phyloP scores from a whole-genome alignment of 805 yeast genomes.

The Zygotorulaspora danielsina region DNA sequence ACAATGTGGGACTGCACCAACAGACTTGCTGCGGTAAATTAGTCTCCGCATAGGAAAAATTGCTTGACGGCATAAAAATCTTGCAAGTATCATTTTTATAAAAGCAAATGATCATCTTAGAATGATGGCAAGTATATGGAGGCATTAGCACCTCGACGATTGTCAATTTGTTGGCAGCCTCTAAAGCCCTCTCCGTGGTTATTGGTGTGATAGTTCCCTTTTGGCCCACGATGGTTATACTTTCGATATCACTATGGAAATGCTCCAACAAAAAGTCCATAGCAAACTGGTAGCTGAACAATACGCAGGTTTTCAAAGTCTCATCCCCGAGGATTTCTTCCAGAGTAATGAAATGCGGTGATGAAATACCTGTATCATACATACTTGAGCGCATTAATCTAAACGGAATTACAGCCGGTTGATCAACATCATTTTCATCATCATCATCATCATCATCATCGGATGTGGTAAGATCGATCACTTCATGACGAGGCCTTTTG shows the following conservation, averaged over 20 bases:
- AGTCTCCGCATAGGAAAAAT: slow-evolving; percentile 52
- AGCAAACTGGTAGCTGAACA: slow-evolving; percentile 49
- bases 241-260: slow-evolving; percentile 20
- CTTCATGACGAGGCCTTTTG: slow-evolving; percentile 8
- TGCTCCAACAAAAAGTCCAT: slow-evolving; percentile 38
- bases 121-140: slow-evolving; percentile 53
- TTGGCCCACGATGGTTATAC: slow-evolving; percentile 33
- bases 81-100: slow-evolving; percentile 45
- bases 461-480: slow-evolving; percentile 16
- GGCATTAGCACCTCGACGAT: slow-evolving; percentile 36
- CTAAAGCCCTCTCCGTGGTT: slow-evolving; percentile 11
- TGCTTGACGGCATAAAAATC: slow-evolving; percentile 56
- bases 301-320: slow-evolving; percentile 38
- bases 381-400: slow-evolving; percentile 23
- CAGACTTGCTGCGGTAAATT: slow-evolving; percentile 58
- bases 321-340: slow-evolving; percentile 35
- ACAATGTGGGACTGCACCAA: slow-evolving; percentile 54
- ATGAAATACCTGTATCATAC: slow-evolving; percentile 17
- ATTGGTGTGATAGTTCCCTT: slow-evolving; percentile 32
- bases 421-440: neutral
- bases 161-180: slow-evolving; percentile 12
- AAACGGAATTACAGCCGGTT: slow-evolving; percentile 12
- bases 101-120: slow-evolving; percentile 61
- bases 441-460: slow-evolving; percentile 2
- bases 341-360: slow-evolving; percentile 26